Evolutionary conservation across 768 basidiomycete genomes (phyloP).

Genomic region (Psilocybe azurescens): DNA sequence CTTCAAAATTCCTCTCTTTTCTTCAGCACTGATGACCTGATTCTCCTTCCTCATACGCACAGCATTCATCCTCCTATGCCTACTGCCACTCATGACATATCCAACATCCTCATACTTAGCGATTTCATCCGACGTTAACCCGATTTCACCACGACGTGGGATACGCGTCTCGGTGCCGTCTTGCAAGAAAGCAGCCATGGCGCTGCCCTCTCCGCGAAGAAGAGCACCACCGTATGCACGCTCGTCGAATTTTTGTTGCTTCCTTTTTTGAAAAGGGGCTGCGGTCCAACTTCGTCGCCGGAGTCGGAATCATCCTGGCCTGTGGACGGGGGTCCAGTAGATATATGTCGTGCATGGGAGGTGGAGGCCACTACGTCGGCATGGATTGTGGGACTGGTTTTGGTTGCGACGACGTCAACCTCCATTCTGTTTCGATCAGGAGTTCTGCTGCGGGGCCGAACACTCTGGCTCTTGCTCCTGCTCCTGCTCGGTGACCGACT

Average conservation of each 20-base stretch:
- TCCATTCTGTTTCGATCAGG: conserved; percentile 21
- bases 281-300: conserved; percentile 81
- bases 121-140: conserved; percentile 87
- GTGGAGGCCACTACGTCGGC: conserved; percentile 1
- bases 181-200: conserved; percentile 96
- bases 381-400: background rate
- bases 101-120: conserved; percentile 87
- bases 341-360: conserved; percentile 14
- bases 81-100: conserved; percentile 97
- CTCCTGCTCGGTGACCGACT: background rate
- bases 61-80: conserved; percentile 97
- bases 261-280: conserved; percentile 55
- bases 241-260: conserved; percentile 70
- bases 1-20: conserved; percentile 95
- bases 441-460: conserved; percentile 19
- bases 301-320: conserved; percentile 43
- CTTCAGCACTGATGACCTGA: conserved; percentile 98
- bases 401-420: conserved; percentile 10
- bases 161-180: conserved; percentile 87
- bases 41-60: conserved; percentile 99
- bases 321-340: conserved; percentile 23
- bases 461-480: conserved; percentile 19
- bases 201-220: conserved; percentile 93
- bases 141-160: conserved; percentile 98
- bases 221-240: conserved; percentile 90